These are phyloP conservation scores for Schwanniomyces sp. DNA, from an alignment of 805 yeast genomes.

Conservation along the genomic window DNA sequence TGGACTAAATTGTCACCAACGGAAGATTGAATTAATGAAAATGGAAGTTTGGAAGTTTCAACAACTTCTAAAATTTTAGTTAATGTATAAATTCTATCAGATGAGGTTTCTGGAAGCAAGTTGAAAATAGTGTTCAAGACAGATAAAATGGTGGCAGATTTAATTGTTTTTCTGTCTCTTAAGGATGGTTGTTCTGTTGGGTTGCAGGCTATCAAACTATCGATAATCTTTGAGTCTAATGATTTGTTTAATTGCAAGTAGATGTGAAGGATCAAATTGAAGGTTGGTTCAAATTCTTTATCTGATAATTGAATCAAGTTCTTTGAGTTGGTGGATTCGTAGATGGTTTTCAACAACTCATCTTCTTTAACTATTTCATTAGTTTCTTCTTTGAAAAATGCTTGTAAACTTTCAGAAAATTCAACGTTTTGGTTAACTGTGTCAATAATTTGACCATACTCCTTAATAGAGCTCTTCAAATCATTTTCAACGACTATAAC, in stretches of 20 bases:
- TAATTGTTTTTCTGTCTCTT: constrained; percentile 45
- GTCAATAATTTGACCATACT: constrained; percentile 40
- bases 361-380: constrained; percentile 26
- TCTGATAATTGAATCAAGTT: constrained; percentile 35
- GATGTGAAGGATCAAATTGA: constrained; percentile 39
- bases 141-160: constrained; percentile 40
- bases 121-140: constrained; percentile 42
- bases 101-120: constrained; percentile 34
- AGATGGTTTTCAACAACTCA: constrained; percentile 26
- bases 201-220: constrained; percentile 28
- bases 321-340: constrained; percentile 26
- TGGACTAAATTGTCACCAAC: constrained; percentile 35
- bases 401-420: constrained; percentile 25
- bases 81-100: constrained; percentile 29
- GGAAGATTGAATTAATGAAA: constrained; percentile 30
- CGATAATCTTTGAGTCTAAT: constrained; percentile 20
- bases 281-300: constrained; percentile 46
- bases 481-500: constrained; percentile 45
- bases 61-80: constrained; percentile 32
- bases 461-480: constrained; percentile 39
- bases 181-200: constrained; percentile 39
- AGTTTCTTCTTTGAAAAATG: constrained; percentile 17
- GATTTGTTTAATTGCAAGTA: constrained; percentile 29
- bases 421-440: constrained; percentile 24
- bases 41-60: constrained; percentile 28